Conservation (phyloP, 257 asterid genomes). For the Parsonsia alboflavescens region DNA sequence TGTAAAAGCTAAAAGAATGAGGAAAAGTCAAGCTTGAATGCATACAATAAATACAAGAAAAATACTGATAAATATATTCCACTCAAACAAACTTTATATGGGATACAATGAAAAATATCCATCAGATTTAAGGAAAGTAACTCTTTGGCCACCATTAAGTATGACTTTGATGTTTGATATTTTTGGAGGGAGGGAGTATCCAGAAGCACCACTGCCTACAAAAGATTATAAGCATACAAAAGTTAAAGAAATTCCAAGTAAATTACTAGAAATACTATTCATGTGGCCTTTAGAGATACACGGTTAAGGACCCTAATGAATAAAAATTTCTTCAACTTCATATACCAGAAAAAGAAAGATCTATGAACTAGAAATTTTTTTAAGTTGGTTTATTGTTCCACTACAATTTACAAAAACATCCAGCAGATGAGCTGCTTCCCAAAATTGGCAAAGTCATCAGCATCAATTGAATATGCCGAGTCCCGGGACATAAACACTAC, state of each 20-base stretch:
- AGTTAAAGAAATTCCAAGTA: background rate
- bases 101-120: conserved; percentile 99
- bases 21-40: background rate
- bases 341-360: background rate
- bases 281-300: background rate
- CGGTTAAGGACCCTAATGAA: background rate
- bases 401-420: background rate
- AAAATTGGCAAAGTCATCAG: background rate
- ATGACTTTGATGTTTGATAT: conserved; percentile 60
- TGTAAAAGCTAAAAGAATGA: background rate
- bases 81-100: conserved; percentile 6
- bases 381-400: background rate
- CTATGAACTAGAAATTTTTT: background rate
- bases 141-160: conserved; percentile 84
- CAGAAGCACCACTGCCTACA: conserved; percentile 60
- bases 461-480: background rate
- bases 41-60: background rate
- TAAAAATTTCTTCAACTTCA: background rate
- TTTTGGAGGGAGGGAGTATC: conserved; percentile 74
- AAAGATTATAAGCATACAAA: conserved; percentile 6
- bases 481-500: background rate
- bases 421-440: background rate
- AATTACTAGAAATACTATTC: background rate
- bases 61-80: background rate
- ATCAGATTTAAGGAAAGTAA: conserved; percentile 77